Conservation (phyloP, 495 filamentous ascomycete species). For the Pseudoneurospora amorphoporcata region DNA sequence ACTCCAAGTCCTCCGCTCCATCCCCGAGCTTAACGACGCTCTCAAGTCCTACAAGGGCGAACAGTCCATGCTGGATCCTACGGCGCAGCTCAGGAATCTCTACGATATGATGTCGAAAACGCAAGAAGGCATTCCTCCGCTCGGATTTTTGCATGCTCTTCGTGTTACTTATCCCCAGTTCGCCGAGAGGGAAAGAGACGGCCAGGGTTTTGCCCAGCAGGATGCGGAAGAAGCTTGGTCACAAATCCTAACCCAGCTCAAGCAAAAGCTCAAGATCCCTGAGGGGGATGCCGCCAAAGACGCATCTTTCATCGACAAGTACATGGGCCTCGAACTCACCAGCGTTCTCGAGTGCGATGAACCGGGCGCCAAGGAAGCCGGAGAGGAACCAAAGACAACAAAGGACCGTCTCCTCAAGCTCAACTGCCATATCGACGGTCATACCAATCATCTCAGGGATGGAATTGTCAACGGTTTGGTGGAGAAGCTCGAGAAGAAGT, state of each 20-base stretch:
- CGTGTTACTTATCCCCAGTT: constrained; percentile 86
- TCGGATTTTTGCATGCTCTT: constrained; percentile 76
- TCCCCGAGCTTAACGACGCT: constrained; percentile 84
- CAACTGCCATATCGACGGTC: constrained; percentile 80
- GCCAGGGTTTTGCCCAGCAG: constrained; percentile 83
- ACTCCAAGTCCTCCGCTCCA: constrained; percentile 73
- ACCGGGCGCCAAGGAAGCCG: constrained; percentile 58
- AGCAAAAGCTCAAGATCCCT: constrained; percentile 63
- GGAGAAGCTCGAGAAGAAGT: constrained; percentile 86
- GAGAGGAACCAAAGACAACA: constrained; percentile 55
- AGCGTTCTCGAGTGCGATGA: constrained; percentile 77
- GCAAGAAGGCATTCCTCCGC: constrained; percentile 75
- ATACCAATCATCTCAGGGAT: constrained; percentile 82
- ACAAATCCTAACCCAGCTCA: constrained; percentile 81
- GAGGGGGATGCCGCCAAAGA: constrained; percentile 38
- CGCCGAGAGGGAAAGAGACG: constrained; percentile 70
- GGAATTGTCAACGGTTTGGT: constrained; percentile 71
- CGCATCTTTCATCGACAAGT: constrained; percentile 77
- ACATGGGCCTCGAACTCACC: constrained; percentile 71
- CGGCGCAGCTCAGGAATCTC: constrained; percentile 68
- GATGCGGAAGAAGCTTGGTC: constrained; percentile 99
- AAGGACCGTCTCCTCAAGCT: constrained; percentile 83
- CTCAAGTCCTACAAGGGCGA: constrained; percentile 52
- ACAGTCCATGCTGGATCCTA: constrained; percentile 55
- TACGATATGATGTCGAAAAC: constrained; percentile 93